phyloP scores from a whole-genome alignment of 148 eudicot genomes.

The Amaranthus cruentus region DNA sequence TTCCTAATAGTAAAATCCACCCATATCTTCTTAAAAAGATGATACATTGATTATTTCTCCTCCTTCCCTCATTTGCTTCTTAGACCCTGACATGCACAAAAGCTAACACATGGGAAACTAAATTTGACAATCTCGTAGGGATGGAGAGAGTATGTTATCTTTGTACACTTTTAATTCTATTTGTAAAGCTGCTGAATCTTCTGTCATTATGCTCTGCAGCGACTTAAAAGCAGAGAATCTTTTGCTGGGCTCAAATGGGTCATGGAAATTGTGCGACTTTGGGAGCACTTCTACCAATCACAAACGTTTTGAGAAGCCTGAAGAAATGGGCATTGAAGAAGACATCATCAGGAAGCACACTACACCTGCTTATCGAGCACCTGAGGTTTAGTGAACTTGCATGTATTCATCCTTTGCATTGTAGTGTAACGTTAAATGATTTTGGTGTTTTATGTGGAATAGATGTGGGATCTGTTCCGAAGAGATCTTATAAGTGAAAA shows the following conservation, averaged over 20 bases:
- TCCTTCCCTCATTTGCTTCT: no score
- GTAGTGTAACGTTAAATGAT: conserved; percentile 13
- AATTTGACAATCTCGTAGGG: no score
- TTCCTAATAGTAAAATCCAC: no score
- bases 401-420: conserved; percentile 11
- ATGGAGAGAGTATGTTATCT: no score
- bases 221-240: conserved; percentile 98
- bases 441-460: conserved; percentile 25
- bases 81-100: no score
- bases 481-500: conserved; percentile 91
- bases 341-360: conserved; percentile 97
- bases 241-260: conserved; percentile 81
- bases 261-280: conserved; percentile 96
- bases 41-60: no score
- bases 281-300: conserved; percentile 97
- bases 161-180: not conserved
- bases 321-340: conserved; percentile 99
- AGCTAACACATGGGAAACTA: no score
- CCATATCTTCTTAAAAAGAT: no score
- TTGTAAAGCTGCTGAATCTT: conserved; percentile 5
- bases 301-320: conserved; percentile 88
- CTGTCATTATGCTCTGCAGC: conserved; percentile 33
- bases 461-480: conserved; percentile 97
- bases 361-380: conserved; percentile 97
- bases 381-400: conserved; percentile 70